phyloP scores from a whole-genome alignment of 176 grass and related monocot genomes.

The Sorghum bicolor region DNA sequence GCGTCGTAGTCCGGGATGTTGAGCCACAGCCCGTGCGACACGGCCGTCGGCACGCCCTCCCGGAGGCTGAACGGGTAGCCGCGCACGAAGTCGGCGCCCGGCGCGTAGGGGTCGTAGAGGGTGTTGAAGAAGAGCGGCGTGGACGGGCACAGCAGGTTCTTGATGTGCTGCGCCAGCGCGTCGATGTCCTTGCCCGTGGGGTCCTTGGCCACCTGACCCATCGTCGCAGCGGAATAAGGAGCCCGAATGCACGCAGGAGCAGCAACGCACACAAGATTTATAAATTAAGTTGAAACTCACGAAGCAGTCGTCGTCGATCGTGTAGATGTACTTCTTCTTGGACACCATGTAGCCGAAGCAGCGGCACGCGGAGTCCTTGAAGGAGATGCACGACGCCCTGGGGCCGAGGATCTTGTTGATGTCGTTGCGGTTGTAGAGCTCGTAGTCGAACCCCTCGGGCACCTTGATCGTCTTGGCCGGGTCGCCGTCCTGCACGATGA shows the following conservation, averaged over 20 bases:
- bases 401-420: constrained; percentile 68
- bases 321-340: constrained; percentile 83
- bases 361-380: constrained; percentile 77
- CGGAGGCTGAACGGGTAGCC: constrained; percentile 73
- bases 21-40: constrained; percentile 57
- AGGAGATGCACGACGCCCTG: constrained; percentile 65
- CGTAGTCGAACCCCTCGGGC: constrained; percentile 75
- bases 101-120: constrained; percentile 46
- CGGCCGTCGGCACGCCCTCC: constrained; percentile 45
- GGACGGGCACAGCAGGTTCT: constrained; percentile 62
- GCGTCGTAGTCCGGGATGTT: constrained; percentile 72
- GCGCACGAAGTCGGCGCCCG: constrained; percentile 65
- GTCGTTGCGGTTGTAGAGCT: constrained; percentile 87
- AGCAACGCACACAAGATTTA: no score
- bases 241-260: not conserved
- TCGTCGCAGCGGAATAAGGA: not conserved
- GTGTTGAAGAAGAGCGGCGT: constrained; percentile 80
- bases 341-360: constrained; percentile 77
- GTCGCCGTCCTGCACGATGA: constrained; percentile 97
- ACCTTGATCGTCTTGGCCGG: constrained; percentile 67
- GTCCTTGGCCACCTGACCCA: constrained; percentile 59
- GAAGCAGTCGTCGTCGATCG: constrained; percentile 77
- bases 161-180: constrained; percentile 66
- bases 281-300: constrained; percentile 22
- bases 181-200: constrained; percentile 60